phyloP scores from a whole-genome alignment of 225 moss, liverwort and hornwort species.

The Pleurozium schreberi region DNA sequence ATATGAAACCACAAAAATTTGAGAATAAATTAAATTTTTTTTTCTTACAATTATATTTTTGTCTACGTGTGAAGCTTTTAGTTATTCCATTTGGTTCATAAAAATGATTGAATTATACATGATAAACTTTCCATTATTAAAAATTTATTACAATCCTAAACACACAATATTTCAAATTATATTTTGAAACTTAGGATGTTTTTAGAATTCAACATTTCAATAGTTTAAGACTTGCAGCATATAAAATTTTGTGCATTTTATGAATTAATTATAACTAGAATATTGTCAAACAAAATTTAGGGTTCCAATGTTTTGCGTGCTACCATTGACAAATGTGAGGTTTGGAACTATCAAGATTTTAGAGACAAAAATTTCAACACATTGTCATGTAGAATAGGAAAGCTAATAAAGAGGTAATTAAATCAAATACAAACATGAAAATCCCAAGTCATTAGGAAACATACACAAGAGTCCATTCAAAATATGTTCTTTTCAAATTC shows the following conservation, averaged over 20 bases:
- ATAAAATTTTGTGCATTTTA: background rate
- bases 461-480: background rate
- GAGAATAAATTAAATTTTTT: no score
- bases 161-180: no score
- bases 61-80: no score
- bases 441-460: background rate
- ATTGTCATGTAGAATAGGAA: background rate
- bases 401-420: background rate
- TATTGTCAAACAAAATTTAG: background rate
- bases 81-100: no score
- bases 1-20: no score
- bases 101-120: no score
- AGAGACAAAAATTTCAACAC: background rate
- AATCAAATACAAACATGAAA: background rate
- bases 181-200: background rate
- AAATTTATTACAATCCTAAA: no score
- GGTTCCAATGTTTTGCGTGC: accelerated
- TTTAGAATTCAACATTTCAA: background rate
- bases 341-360: accelerated
- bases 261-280: background rate
- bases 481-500: background rate
- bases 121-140: no score
- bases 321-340: background rate
- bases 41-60: no score
- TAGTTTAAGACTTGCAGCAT: background rate